Percentiles rank a stretch among this genome's conserved stretches.
Conservation (phyloP, 2,329 filamentous ascomycete genomes). For the Neobulgaria alba region DNA sequence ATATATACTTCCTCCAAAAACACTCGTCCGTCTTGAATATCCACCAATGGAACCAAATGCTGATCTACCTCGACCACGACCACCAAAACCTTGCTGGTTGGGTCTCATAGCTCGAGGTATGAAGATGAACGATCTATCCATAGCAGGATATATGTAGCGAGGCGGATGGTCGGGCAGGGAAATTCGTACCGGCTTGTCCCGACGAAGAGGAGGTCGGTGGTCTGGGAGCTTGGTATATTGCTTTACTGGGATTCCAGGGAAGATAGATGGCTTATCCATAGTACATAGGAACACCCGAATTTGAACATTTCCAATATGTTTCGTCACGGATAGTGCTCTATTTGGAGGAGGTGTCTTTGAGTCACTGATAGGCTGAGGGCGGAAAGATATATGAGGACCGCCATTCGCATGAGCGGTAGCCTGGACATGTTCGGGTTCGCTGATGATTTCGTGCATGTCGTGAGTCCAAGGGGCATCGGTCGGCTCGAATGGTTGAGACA, state of each 20-base stretch:
- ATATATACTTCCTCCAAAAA: conserved; percentile 57
- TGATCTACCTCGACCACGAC: conserved; percentile 60
- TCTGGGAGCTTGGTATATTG: conserved; percentile 92
- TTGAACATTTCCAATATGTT: conserved; percentile 74
- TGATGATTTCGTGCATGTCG: conserved; percentile 78
- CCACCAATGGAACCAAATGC: conserved; percentile 58
- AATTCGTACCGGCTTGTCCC: conserved; percentile 93
- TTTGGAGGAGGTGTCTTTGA: conserved; percentile 60
- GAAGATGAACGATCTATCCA: conserved; percentile 93
- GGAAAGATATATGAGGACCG: conserved; percentile 32
- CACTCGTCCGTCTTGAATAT: conserved; percentile 72
- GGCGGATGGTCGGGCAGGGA: conserved; percentile 73
- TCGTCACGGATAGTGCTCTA: conserved; percentile 73
- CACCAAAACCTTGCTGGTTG: conserved; percentile 71
- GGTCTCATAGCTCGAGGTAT: conserved; percentile 89
- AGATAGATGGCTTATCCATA: conserved; percentile 62
- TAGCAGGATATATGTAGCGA: conserved; percentile 83
- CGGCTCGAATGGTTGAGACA: conserved; percentile 45
- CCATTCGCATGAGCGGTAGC: conserved; percentile 17
- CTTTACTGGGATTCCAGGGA: conserved; percentile 71
- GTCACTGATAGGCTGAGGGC: conserved; percentile 25
- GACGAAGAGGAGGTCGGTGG: conserved; percentile 83
- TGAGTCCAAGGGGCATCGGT: conserved; percentile 79
- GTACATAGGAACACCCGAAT: conserved; percentile 73
- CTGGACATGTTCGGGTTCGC: conserved; percentile 32